These are phyloP conservation scores for Fusarium tanahbumbuense DNA, from an alignment of 2,329 filamentous ascomycete species.

Conservation along the genomic window DNA sequence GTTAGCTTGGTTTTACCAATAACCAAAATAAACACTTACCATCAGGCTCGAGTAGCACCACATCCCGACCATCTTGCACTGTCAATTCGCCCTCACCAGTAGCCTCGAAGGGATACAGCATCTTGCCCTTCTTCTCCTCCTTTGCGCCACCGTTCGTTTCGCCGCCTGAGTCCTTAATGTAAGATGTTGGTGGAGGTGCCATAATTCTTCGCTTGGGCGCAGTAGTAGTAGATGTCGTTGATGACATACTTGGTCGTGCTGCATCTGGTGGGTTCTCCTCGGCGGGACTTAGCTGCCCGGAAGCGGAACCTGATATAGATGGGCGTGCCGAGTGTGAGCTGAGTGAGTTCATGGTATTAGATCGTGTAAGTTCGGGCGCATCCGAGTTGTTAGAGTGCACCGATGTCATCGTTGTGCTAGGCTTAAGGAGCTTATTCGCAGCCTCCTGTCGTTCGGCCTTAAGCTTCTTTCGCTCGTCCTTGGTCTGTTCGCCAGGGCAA, in stretches of 20 bases:
- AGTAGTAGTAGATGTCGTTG: constrained; percentile 45
- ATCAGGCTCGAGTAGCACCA: constrained; percentile 85
- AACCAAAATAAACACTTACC: constrained; percentile 63
- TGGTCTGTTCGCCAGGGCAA: constrained; percentile 91
- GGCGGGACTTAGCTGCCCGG: constrained; percentile 61
- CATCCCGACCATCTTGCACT: constrained; percentile 81
- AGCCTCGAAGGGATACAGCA: constrained; percentile 89
- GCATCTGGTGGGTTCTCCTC: constrained; percentile 58
- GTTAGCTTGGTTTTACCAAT: constrained; percentile 21
- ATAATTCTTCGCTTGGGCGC: constrained; percentile 77
- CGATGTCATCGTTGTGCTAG: constrained; percentile 54
- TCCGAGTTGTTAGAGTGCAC: constrained; percentile 69
- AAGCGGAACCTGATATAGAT: constrained; percentile 74
- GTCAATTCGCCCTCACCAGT: constrained; percentile 84
- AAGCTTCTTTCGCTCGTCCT: constrained; percentile 95
- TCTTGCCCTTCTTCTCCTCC: constrained; percentile 76
- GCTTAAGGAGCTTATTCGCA: constrained; percentile 70
- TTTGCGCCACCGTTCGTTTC: constrained; percentile 57
- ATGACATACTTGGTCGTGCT: constrained; percentile 46
- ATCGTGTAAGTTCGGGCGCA: constrained; percentile 76
- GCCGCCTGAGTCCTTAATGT: constrained; percentile 74
- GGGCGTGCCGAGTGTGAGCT: constrained; percentile 85
- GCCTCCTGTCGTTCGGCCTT: constrained; percentile 87
- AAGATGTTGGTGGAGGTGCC: constrained; percentile 86
- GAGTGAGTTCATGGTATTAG: constrained; percentile 90